Evolutionary conservation across 257 asterid species (phyloP).

Genomic region (Ligustrum vulgare): DNA sequence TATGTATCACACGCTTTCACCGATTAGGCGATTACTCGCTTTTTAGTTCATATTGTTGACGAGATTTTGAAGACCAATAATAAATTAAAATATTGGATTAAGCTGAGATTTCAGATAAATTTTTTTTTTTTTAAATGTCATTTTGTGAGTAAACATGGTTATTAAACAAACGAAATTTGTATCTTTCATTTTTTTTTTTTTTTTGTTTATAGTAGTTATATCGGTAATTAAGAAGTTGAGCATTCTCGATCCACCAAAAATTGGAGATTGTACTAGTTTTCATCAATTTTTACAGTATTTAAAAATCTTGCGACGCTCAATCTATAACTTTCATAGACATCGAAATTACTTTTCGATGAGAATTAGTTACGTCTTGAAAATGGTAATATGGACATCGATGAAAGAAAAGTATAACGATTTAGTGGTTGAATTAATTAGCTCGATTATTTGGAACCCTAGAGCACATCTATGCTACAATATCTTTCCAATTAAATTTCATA

Average conservation of each 20-base stretch:
- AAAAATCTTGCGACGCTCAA: background rate
- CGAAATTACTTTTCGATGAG: too few species aligned
- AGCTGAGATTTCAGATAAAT: constrained; percentile 15
- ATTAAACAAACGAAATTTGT: background rate
- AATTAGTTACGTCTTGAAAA: too few species aligned
- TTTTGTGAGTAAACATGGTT: constrained; percentile 4
- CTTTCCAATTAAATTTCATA: background rate
- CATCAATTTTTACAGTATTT: too few species aligned
- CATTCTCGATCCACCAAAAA: too few species aligned
- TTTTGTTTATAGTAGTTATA: too few species aligned
- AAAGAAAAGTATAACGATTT: background rate
- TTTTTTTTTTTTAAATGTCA: too few species aligned
- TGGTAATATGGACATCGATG: too few species aligned
- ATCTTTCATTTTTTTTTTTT: too few species aligned
- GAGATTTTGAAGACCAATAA: constrained; percentile 19
- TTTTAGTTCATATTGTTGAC: constrained; percentile 45
- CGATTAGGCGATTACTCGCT: constrained; percentile 18
- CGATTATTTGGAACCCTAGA: background rate
- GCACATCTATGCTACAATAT: background rate
- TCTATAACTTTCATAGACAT: too few species aligned
- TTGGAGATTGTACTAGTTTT: background rate
- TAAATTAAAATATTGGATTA: constrained; percentile 6
- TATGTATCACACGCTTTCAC: constrained; percentile 43
- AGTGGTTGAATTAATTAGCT: background rate
- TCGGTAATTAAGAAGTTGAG: too few species aligned